Evolutionary conservation across 352 stramenopile genomes (phyloP).

Genomic region (Thalassiosira hispida): DNA sequence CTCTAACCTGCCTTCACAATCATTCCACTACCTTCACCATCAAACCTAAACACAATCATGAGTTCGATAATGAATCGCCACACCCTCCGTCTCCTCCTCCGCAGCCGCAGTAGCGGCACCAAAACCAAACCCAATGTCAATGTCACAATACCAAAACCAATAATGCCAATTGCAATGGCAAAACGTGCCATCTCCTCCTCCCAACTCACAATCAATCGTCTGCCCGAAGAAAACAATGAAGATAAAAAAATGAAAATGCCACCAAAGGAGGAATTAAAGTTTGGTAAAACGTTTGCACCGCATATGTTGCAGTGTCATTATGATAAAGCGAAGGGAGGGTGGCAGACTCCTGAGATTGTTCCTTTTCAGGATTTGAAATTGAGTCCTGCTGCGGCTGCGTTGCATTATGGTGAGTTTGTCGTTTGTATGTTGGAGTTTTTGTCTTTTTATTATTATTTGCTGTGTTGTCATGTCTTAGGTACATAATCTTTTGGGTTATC

Average conservation of each 20-base stretch:
- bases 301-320: conserved; percentile 97
- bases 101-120: background rate
- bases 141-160: too few relatives aligned
- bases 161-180: background rate
- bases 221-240: conserved; percentile 2
- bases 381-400: conserved; percentile 89
- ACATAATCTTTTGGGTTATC: conserved; percentile 6
- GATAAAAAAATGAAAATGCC: conserved; percentile 9
- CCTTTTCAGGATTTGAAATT: conserved; percentile 91
- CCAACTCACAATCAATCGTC: conserved; percentile 4
- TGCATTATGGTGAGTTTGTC: conserved; percentile 91
- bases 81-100: background rate
- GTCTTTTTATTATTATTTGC: background rate
- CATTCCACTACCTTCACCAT: too few relatives aligned
- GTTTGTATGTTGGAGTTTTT: background rate
- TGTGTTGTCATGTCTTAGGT: too few relatives aligned
- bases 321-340: conserved; percentile 82
- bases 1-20: too few relatives aligned
- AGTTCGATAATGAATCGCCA: background rate
- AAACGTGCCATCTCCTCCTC: conserved; percentile 45
- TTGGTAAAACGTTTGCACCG: conserved; percentile 94
- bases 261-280: conserved; percentile 84
- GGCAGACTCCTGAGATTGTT: conserved; percentile 90
- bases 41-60: background rate
- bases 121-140: background rate